These are phyloP conservation scores for Salmacisia buchloeana DNA, from an alignment of 1,284 basidiomycete genomes.

Conservation along the genomic window DNA sequence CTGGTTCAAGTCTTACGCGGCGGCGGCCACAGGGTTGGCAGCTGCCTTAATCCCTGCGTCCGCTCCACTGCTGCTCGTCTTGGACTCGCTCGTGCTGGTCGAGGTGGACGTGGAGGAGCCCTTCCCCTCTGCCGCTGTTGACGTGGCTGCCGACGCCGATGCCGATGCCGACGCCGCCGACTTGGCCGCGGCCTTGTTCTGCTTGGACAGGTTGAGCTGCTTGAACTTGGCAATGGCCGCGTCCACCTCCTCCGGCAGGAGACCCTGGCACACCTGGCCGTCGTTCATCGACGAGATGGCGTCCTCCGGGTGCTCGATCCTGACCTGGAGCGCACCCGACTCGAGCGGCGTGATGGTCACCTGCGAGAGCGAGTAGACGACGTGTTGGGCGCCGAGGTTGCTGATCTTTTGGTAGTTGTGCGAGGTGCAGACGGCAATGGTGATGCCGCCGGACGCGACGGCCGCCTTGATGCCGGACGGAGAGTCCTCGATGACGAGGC, in stretches of 20 bases:
- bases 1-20: no score
- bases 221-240: conserved; percentile 10
- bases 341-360: not conserved
- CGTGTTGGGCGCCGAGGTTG: conserved; percentile 10
- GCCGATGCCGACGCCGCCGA: not conserved
- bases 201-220: conserved; percentile 11
- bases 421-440: conserved; percentile 67
- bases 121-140: not conserved
- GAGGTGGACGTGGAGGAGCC: no score
- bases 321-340: not conserved
- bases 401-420: conserved; percentile 37
- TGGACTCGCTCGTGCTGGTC: no score
- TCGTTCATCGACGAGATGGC: conserved; percentile 4
- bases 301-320: conserved; percentile 5
- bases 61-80: no score
- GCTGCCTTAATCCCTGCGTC: no score
- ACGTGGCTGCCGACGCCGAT: not conserved
- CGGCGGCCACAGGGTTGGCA: not conserved
- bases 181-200: conserved; percentile 1
- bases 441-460: conserved; percentile 64
- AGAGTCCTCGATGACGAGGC: conserved; percentile 63
- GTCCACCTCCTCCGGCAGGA: conserved; percentile 5
- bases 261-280: conserved; percentile 7
- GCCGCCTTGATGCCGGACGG: conserved; percentile 63
- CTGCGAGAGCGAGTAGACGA: conserved; percentile 11